Percentiles rank a stretch among this genome's conserved stretches.
These are phyloP conservation scores for Eucalyptus sp. DNA, from an alignment of 345 rosid genomes.

Conservation along the genomic window DNA sequence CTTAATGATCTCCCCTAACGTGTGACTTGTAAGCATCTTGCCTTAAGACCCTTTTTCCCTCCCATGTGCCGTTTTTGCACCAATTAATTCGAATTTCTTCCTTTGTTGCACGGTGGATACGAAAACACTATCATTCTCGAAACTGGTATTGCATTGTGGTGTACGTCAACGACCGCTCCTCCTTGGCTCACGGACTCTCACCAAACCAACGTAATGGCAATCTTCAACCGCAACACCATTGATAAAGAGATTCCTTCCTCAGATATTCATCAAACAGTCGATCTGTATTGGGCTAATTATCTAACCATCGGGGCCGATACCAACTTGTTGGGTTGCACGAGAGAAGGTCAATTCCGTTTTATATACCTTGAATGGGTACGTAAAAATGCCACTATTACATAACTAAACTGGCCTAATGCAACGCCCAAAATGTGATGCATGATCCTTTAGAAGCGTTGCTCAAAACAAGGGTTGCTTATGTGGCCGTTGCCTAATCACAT, in stretches of 20 bases:
- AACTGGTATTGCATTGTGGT: neutral
- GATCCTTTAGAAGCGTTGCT: neutral
- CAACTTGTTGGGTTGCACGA: neutral
- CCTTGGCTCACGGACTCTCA: neutral
- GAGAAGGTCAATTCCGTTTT: neutral
- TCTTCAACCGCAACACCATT: neutral
- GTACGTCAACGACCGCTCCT: neutral
- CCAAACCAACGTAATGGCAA: neutral
- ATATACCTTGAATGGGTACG: neutral
- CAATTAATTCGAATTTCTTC: neutral
- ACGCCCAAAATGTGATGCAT: neutral
- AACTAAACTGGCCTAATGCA: neutral
- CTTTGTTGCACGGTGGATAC: accelerated
- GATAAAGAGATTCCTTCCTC: neutral
- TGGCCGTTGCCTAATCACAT: neutral
- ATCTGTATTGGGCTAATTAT: neutral
- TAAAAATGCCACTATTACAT: neutral
- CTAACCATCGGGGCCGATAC: neutral
- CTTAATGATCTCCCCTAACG: neutral
- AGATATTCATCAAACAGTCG: neutral
- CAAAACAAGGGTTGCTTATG: neutral
- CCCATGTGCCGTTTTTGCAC: neutral
- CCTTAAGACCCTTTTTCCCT: neutral
- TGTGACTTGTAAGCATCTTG: neutral
- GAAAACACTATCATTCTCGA: neutral